A percentile compares a stretch with the other conserved stretches of the same genome.
phyloP scores from a whole-genome alignment of 2,329 filamentous ascomycete genomes.

The Tolypocladium tundrense region DNA sequence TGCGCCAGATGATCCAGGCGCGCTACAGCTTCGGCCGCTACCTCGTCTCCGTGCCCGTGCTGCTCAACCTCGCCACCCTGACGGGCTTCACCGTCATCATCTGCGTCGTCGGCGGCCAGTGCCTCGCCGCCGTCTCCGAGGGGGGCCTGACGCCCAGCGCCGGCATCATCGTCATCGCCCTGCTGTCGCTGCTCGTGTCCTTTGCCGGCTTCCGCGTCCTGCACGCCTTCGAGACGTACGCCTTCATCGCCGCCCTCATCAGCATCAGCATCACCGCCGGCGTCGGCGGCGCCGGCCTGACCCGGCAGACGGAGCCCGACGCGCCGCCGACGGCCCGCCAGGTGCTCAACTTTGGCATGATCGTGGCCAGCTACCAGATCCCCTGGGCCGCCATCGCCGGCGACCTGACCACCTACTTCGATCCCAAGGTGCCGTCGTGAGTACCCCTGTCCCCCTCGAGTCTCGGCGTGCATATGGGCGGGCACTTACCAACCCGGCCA shows the following conservation, averaged over 20 bases:
- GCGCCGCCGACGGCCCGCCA: slow-evolving; percentile 31
- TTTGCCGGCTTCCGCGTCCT: slow-evolving; percentile 50
- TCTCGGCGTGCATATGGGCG: no score
- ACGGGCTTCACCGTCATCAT: slow-evolving; percentile 55
- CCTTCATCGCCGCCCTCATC: slow-evolving; percentile 45
- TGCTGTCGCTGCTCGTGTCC: slow-evolving; percentile 47
- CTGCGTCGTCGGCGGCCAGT: slow-evolving; percentile 50
- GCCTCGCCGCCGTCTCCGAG: slow-evolving; percentile 41
- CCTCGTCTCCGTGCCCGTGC: slow-evolving; percentile 46
- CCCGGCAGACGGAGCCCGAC: slow-evolving; percentile 31
- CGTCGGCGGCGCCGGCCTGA: slow-evolving; percentile 38
- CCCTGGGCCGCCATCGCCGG: slow-evolving; percentile 50
- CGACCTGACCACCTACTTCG: slow-evolving; percentile 52
- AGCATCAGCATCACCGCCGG: slow-evolving; percentile 44
- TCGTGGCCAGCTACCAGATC: slow-evolving; percentile 53
- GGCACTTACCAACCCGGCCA: slow-evolving; percentile 5
- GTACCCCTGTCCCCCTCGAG: slow-evolving; percentile 8
- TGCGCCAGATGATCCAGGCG: slow-evolving; percentile 57
- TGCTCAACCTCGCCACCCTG: slow-evolving; percentile 53
- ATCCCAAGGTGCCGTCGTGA: slow-evolving; percentile 42
- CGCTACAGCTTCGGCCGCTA: slow-evolving; percentile 52
- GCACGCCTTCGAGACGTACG: slow-evolving; percentile 47
- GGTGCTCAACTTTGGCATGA: slow-evolving; percentile 47
- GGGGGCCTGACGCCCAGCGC: slow-evolving; percentile 39
- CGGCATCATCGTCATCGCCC: slow-evolving; percentile 50